These are phyloP conservation scores for Thraustochytrium striatum DNA, from an alignment of 352 stramenopile genomes.

Conservation along the genomic window DNA sequence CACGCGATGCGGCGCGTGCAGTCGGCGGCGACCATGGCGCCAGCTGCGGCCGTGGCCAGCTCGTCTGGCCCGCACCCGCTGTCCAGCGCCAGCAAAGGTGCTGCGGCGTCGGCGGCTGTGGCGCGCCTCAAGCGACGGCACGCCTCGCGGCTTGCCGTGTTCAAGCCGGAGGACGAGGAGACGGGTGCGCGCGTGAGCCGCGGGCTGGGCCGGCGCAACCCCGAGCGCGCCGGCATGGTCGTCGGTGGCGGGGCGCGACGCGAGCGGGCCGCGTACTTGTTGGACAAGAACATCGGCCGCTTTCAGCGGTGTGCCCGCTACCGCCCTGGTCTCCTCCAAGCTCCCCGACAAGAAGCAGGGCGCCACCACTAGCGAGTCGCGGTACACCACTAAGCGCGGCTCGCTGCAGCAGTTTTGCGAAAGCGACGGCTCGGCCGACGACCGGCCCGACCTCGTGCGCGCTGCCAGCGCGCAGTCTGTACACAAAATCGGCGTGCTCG, in stretches of 20 bases:
- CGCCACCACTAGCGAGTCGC: not conserved
- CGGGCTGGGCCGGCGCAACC: slow-evolving; percentile 52
- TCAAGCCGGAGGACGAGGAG: slow-evolving; percentile 45
- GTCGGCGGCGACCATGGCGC: too few relatives aligned
- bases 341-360: not conserved
- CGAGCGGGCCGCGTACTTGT: slow-evolving; percentile 72
- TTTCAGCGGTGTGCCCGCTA: slow-evolving; percentile 77
- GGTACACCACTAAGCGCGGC: slow-evolving; percentile 68
- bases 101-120: too few relatives aligned
- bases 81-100: too few relatives aligned
- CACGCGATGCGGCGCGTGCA: too few relatives aligned
- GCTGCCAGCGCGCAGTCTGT: slow-evolving; percentile 68
- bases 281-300: slow-evolving; percentile 69
- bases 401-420: slow-evolving; percentile 74
- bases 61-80: too few relatives aligned
- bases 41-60: too few relatives aligned
- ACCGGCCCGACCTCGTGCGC: slow-evolving; percentile 78
- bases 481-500: slow-evolving; percentile 71
- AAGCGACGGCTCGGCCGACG: slow-evolving; percentile 74
- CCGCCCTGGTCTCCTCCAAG: slow-evolving; percentile 58
- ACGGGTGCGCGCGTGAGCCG: not conserved
- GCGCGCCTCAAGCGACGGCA: not conserved
- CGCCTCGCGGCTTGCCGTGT: slow-evolving; percentile 5
- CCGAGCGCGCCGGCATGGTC: slow-evolving; percentile 73
- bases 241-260: slow-evolving; percentile 74